Base-by-base conservation (phyloP, 2,329 filamentous ascomycete genomes). In the Pseudopithomyces maydicus region DNA sequence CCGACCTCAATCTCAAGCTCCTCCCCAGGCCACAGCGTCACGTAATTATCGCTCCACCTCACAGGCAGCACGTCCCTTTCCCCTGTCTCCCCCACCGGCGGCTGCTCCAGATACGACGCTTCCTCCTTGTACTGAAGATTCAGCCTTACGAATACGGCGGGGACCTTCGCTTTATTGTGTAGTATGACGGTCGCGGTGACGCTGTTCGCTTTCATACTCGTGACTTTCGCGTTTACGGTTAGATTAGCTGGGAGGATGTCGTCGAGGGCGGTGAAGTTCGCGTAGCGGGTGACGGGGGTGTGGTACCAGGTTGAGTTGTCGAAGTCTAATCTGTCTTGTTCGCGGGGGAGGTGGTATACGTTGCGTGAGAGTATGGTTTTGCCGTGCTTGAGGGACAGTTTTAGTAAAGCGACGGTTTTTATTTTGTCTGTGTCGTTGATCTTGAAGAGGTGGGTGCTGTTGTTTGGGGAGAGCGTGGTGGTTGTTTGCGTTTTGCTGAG, bases 1-100 rank as follows among this genome's bases (percentile, higher is more conserved):
- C 50, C n/a, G 1, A 68, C 46, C 8, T 47, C 54, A 15, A 70
- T 17, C 10, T 68, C 72, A 6, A 85, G 43, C 51, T 73, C 80
- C 74, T 88, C 86, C 1, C 74, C 70, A 0, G 85, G 84, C 78
- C 82, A 87, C 10, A 88, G 70, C 1, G 85, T 87, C 12, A 88
- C 74, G 58, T 88, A 88, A 57, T 88, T 88, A 59, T 88, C 85
- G 0, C 81, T 82, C 85, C 86, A 88, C 19, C 76, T 74, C 0
- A 85, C 78, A 0, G 85, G 83, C 4, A 79, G 60, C 0, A 86
- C 75, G 49, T 85, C 83, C 0, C 73, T n/a, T n/a, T n/a, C 61
- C 0, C 79, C 79, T 0, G 68, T 56, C 2, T 52, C 58, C n/a
- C 33, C n/a, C 85, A n/a, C n/a, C n/a, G n/a, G n/a, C n/a, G n/a